Percentiles rank a stretch among this genome's conserved stretches.
Evolutionary conservation across 768 basidiomycete species (phyloP).

Genomic region (Macrolepiota dolichaula): DNA sequence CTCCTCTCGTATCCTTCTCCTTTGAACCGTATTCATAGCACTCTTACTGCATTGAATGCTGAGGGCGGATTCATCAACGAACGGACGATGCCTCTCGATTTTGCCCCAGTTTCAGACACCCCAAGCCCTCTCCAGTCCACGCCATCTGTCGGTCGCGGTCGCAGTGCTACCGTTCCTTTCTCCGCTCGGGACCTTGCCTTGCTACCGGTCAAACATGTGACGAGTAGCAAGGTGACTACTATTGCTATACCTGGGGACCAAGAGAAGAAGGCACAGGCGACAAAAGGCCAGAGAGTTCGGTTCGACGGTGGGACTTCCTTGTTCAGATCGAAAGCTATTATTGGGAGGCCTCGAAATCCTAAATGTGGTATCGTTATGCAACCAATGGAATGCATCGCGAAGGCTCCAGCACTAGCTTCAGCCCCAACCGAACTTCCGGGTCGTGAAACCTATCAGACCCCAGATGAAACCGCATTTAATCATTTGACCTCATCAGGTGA

Average conservation of each 20-base stretch:
- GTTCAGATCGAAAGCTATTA: constrained; percentile 5
- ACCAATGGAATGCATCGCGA: not conserved
- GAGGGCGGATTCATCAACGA: not conserved
- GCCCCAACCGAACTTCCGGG: not conserved
- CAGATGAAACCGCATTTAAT: not conserved
- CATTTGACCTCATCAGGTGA: not conserved
- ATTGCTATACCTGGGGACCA: not conserved
- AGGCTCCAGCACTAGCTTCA: not conserved
- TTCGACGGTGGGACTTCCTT: not conserved
- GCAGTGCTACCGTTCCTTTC: constrained; percentile 4
- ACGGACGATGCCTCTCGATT: not conserved
- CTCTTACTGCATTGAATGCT: not conserved
- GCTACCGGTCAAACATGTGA: not conserved
- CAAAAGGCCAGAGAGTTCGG: not conserved
- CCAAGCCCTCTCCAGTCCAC: not conserved
- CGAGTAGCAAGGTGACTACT: not conserved
- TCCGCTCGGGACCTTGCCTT: not conserved
- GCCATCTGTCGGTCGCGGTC: not conserved
- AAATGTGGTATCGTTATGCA: not conserved
- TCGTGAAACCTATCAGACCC: too few relatives aligned
- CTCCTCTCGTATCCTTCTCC: not conserved
- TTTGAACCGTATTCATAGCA: not conserved
- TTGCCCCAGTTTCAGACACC: not conserved
- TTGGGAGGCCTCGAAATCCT: not conserved
- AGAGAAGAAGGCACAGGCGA: not conserved